Percentiles rank a stretch among this genome's conserved stretches.
phyloP scores from a whole-genome alignment of 257 asterid genomes.

The Gentiana macrophylla region DNA sequence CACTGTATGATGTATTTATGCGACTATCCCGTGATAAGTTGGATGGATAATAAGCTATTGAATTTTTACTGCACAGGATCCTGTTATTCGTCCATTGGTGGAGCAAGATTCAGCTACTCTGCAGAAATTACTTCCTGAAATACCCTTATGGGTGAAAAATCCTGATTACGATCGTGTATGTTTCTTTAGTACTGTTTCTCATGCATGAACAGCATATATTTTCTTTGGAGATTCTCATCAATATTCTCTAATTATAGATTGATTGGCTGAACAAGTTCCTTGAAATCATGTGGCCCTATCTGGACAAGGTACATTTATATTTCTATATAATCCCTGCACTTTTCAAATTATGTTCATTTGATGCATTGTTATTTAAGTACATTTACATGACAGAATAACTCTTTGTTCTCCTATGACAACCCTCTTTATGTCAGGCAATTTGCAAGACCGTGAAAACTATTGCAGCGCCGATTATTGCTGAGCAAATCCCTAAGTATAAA shows the following conservation, averaged over 20 bases:
- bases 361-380: not conserved
- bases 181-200: slow-evolving; percentile 1
- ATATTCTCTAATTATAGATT: slow-evolving; percentile 29
- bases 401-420: not conserved
- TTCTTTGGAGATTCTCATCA: no score
- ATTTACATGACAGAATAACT: not conserved
- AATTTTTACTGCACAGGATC: slow-evolving; percentile 49
- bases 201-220: not conserved
- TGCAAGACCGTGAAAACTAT: slow-evolving; percentile 37
- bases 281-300: slow-evolving; percentile 84
- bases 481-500: slow-evolving; percentile 42
- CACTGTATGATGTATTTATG: no score
- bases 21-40: not conserved
- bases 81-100: slow-evolving; percentile 67
- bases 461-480: slow-evolving; percentile 35
- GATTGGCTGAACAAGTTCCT: slow-evolving; percentile 91
- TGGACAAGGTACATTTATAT: slow-evolving; percentile 61
- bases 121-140: slow-evolving; percentile 71
- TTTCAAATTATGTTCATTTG: slow-evolving; percentile 1
- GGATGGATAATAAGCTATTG: slow-evolving; percentile 2
- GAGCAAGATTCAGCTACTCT: slow-evolving; percentile 57
- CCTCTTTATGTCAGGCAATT: slow-evolving; percentile 27
- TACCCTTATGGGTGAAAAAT: slow-evolving; percentile 88
- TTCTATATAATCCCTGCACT: not conserved
- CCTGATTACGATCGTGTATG: slow-evolving; percentile 98